phyloP scores from a whole-genome alignment of 345 rosid genomes.

The Lepidium aucheri region DNA sequence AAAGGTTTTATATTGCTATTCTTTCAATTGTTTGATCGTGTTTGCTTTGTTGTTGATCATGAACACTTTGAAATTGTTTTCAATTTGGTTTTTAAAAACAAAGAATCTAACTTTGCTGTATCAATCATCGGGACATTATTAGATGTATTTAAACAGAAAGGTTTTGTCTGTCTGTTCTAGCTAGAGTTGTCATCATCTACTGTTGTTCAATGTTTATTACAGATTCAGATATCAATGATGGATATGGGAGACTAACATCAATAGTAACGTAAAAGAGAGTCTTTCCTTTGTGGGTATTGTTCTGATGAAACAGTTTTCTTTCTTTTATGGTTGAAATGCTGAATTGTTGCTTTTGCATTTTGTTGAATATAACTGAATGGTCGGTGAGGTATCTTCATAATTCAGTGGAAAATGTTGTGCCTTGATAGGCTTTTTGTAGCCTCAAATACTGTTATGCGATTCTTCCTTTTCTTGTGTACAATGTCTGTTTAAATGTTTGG shows the following conservation, averaged over 20 bases:
- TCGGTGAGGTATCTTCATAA: background rate
- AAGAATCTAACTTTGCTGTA: background rate
- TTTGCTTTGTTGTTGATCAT: background rate
- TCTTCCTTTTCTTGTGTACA: background rate
- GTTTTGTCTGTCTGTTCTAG: background rate
- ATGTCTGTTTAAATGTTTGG: background rate
- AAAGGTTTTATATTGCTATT: slow-evolving; percentile 37
- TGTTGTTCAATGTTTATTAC: background rate
- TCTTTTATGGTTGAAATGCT: background rate
- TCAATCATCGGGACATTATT: background rate
- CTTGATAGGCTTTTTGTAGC: background rate
- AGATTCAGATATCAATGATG: background rate
- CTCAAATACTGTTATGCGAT: background rate
- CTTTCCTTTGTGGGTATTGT: background rate
- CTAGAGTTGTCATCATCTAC: background rate
- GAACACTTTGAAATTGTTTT: background rate
- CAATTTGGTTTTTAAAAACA: background rate
- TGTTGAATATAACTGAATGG: too few relatives aligned
- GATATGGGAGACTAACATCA: background rate
- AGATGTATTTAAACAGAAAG: background rate
- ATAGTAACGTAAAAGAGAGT: background rate
- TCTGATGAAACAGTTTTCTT: background rate
- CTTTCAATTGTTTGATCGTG: background rate
- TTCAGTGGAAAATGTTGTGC: background rate
- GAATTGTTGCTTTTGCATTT: too few relatives aligned